Percentiles rank a stretch among this genome's conserved stretches.
Evolutionary conservation across 2,329 filamentous ascomycete species (phyloP).

Genomic region (Pseudogymnoascus sp.): DNA sequence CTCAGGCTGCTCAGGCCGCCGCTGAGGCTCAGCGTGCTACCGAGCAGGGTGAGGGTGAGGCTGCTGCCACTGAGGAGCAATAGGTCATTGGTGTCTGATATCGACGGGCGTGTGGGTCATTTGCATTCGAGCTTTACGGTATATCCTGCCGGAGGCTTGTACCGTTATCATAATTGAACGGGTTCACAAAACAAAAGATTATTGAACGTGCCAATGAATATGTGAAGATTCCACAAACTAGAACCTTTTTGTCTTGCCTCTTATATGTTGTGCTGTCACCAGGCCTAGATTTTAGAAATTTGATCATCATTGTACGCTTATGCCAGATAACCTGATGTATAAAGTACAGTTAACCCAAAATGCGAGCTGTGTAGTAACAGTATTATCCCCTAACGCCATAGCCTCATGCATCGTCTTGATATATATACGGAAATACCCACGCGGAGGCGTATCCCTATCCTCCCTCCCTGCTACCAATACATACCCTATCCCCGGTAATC

Average conservation of each 20-base stretch:
- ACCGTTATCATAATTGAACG: conserved; percentile 22
- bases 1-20: conserved; percentile 58
- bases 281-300: conserved; percentile 6
- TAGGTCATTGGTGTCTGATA: conserved; percentile 22
- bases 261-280: neutral
- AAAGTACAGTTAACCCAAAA: conserved; percentile 6
- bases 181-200: conserved; percentile 18
- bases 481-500: neutral
- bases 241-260: neutral
- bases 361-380: conserved; percentile 3
- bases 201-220: conserved; percentile 24
- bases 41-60: conserved; percentile 45
- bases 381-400: conserved; percentile 3
- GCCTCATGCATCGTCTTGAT: conserved; percentile 6
- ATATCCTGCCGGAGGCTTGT: conserved; percentile 25
- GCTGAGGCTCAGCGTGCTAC: conserved; percentile 50
- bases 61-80: conserved; percentile 33
- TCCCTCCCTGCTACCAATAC: conserved; percentile 1
- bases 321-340: neutral
- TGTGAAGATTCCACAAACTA: conserved; percentile 29
- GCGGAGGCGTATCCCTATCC: neutral
- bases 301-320: conserved; percentile 6
- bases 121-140: conserved; percentile 25
- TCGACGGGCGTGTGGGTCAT: conserved; percentile 26
- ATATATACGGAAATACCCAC: conserved; percentile 5